phyloP scores from a whole-genome alignment of 164 flowering plant genomes.

The Chimonanthus praecox region DNA sequence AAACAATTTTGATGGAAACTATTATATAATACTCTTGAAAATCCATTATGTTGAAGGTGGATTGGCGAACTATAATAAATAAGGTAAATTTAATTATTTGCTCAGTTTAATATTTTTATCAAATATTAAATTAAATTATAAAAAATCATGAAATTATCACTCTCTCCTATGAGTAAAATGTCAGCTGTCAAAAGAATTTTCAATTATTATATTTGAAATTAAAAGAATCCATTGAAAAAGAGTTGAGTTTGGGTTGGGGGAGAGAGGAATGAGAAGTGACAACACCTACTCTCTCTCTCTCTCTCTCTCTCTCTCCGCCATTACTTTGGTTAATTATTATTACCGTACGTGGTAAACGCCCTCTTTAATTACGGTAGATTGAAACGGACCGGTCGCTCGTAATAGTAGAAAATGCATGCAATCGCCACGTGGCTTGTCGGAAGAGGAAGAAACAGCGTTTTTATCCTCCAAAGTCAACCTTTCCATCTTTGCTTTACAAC shows the following conservation, averaged over 20 bases:
- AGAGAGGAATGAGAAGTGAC: background rate
- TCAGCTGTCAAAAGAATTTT: conserved; percentile 2
- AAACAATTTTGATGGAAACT: no score
- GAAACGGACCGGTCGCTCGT: conserved; percentile 26
- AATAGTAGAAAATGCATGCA: conserved; percentile 6
- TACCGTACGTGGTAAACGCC: conserved; percentile 28
- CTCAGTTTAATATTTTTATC: no score
- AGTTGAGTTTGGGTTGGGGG: conserved; percentile 14
- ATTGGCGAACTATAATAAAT: no score
- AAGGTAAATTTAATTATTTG: no score
- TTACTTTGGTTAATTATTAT: conserved; percentile 16
- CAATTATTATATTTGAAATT: no score
- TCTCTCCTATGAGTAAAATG: conserved; percentile 1
- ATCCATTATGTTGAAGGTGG: no score
- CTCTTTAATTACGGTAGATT: conserved; percentile 22
- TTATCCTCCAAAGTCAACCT: conserved; percentile 17
- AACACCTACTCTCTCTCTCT: background rate
- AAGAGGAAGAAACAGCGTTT: conserved; percentile 12
- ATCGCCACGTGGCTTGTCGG: conserved; percentile 14
- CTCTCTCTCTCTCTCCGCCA: conserved; percentile 4
- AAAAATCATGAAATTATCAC: no score
- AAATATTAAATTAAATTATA: no score
- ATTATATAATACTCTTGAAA: no score
- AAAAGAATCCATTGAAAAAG: background rate
- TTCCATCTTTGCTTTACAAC: background rate